Conservation (phyloP, 2,329 filamentous ascomycete genomes). For the Fusarium pininemorale region DNA sequence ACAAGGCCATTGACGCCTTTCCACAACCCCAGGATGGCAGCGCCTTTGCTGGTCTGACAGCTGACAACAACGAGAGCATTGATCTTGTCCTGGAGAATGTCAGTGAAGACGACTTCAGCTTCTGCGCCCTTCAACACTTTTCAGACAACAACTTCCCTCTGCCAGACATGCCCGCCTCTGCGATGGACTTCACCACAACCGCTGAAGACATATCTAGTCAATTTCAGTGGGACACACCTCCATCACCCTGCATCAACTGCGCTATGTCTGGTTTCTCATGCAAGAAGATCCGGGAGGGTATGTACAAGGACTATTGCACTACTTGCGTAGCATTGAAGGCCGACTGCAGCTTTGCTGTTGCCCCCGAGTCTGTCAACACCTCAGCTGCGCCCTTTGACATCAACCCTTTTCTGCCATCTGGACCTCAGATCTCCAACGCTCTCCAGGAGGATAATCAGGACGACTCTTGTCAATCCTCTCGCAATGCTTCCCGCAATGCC, state of each 20-base stretch:
- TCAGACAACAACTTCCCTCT: slow-evolving; percentile 51
- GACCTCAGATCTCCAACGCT: slow-evolving; percentile 53
- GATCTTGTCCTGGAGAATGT: slow-evolving; percentile 65
- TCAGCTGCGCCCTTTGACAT: slow-evolving; percentile 52
- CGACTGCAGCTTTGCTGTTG: slow-evolving; percentile 64
- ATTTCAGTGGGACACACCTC: slow-evolving; percentile 53
- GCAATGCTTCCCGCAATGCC: slow-evolving; percentile 40
- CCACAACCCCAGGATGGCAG: slow-evolving; percentile 46
- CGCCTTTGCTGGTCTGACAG: slow-evolving; percentile 48
- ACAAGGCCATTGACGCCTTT: slow-evolving; percentile 56
- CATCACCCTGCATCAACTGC: slow-evolving; percentile 63
- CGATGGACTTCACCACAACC: slow-evolving; percentile 41
- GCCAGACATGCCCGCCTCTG: slow-evolving; percentile 44
- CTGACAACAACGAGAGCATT: slow-evolving; percentile 52
- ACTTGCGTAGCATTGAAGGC: slow-evolving; percentile 68
- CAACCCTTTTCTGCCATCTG: slow-evolving; percentile 58
- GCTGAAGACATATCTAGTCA: slow-evolving; percentile 22
- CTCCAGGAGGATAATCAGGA: slow-evolving; percentile 39
- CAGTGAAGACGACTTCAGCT: slow-evolving; percentile 68
- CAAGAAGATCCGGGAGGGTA: slow-evolving; percentile 68
- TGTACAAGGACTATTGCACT: slow-evolving; percentile 68
- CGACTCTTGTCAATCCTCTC: slow-evolving; percentile 38
- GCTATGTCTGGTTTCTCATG: slow-evolving; percentile 63
- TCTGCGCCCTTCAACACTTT: slow-evolving; percentile 68
- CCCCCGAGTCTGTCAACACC: slow-evolving; percentile 48